phyloP scores from a whole-genome alignment of 495 filamentous ascomycete genomes.

The Bathelium albidoporum region DNA sequence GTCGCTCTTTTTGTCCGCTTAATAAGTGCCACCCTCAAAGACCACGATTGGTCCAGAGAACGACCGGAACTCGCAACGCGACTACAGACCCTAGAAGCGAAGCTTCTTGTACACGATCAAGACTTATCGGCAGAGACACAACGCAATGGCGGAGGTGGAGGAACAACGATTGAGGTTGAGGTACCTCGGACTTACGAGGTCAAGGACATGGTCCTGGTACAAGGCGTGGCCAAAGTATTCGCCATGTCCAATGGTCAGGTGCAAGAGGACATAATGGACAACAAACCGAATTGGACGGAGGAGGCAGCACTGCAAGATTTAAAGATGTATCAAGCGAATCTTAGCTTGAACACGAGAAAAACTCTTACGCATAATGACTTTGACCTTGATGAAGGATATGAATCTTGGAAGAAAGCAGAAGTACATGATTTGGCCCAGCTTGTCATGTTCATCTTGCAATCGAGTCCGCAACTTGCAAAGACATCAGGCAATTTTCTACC shows the following conservation, averaged over 20 bases:
- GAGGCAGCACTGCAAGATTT: constrained; percentile 81
- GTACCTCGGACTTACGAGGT: constrained; percentile 80
- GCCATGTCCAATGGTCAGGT: constrained; percentile 62
- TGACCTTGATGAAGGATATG: constrained; percentile 80
- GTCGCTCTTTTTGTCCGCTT: constrained; percentile 91
- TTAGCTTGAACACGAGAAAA: constrained; percentile 68
- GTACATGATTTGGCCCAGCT: constrained; percentile 75
- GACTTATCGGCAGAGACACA: constrained; percentile 55
- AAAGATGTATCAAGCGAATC: constrained; percentile 81
- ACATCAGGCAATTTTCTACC: constrained; percentile 36
- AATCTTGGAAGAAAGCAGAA: constrained; percentile 81
- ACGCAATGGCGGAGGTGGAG: constrained; percentile 44
- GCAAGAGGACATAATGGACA: constrained; percentile 74
- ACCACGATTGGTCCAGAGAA: constrained; percentile 69
- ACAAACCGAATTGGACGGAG: constrained; percentile 78
- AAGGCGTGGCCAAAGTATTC: constrained; percentile 76
- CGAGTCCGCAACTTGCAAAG: constrained; percentile 77
- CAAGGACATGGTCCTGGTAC: constrained; percentile 93
- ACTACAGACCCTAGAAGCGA: constrained; percentile 76
- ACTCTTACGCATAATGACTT: constrained; percentile 80
- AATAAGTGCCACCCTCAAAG: constrained; percentile 66
- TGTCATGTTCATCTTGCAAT: constrained; percentile 79
- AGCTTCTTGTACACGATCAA: constrained; percentile 90
- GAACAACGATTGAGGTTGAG: constrained; percentile 62
- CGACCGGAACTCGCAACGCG: constrained; percentile 70